A percentile compares a stretch with the other conserved stretches of the same genome.
phyloP scores from a whole-genome alignment of 2,329 filamentous ascomycete genomes.

The Colletotrichum sp. region DNA sequence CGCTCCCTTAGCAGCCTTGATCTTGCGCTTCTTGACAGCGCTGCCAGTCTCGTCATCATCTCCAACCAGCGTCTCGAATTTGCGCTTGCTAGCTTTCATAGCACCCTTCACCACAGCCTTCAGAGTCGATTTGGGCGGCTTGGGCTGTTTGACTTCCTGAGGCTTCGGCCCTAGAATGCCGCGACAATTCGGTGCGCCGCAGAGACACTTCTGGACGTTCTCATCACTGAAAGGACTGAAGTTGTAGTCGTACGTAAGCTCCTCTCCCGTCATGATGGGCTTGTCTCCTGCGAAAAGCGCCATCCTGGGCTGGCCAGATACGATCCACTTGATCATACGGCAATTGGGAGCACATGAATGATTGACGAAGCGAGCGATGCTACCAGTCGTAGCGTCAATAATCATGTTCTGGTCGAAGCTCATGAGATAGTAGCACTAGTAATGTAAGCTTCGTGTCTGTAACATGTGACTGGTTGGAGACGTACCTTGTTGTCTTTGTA shows the following conservation, averaged over 20 bases:
- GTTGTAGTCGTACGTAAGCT: conserved; percentile 92
- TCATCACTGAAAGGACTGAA: conserved; percentile 73
- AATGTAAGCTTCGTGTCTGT: conserved; percentile 14
- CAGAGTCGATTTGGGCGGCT: conserved; percentile 47
- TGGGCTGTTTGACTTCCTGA: conserved; percentile 56
- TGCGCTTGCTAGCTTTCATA: conserved; percentile 59
- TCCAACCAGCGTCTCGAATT: conserved; percentile 57
- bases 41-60: conserved; percentile 36
- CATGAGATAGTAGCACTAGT: conserved; percentile 96
- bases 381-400: conserved; percentile 94
- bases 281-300: conserved; percentile 91
- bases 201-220: conserved; percentile 71
- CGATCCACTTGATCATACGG: conserved; percentile 97
- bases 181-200: conserved; percentile 67
- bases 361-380: conserved; percentile 97
- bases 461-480: conserved; percentile 22
- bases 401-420: conserved; percentile 98
- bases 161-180: conserved; percentile 68
- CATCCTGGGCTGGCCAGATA: conserved; percentile 92
- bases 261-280: conserved; percentile 92
- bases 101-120: conserved; percentile 43
- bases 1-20: conserved; percentile 35
- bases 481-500: conserved; percentile 93
- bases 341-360: conserved; percentile 97
- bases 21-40: conserved; percentile 34